phyloP scores from a whole-genome alignment of 108 stramenopile species.

The Cyclotella sp. region DNA sequence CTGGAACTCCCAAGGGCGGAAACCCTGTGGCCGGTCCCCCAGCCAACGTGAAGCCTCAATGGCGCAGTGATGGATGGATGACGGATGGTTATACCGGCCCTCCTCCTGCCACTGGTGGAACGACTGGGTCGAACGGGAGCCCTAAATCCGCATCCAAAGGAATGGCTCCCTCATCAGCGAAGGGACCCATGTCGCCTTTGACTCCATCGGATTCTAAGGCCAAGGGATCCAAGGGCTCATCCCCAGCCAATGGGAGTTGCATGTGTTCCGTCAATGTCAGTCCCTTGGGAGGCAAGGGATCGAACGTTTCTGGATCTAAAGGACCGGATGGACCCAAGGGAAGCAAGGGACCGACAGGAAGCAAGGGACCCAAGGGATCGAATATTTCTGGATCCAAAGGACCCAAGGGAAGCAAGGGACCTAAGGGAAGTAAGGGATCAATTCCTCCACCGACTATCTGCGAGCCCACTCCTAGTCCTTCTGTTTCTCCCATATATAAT shows the following conservation, averaged over 20 bases:
- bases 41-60: too few species aligned
- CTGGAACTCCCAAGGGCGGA: neutral
- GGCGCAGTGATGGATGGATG: too few species aligned
- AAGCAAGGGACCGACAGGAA: conserved; percentile 7
- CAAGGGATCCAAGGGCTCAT: neutral
- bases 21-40: too few species aligned
- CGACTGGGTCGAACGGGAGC: neutral
- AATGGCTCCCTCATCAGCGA: too few species aligned
- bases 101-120: neutral
- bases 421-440: conserved; percentile 3
- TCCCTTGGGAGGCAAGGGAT: conserved; percentile 1
- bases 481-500: neutral
- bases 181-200: too few species aligned
- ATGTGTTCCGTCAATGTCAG: neutral
- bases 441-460: conserved; percentile 1
- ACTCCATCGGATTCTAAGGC: too few species aligned
- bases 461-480: neutral
- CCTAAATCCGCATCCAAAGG: too few species aligned
- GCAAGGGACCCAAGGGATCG: too few species aligned
- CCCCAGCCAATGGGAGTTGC: neutral
- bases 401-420: neutral
- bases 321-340: neutral
- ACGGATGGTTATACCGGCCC: too few species aligned
- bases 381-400: neutral
- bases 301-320: neutral